Conservation (phyloP, 257 asterid genomes). For the Nicotiana sylvestris region DNA sequence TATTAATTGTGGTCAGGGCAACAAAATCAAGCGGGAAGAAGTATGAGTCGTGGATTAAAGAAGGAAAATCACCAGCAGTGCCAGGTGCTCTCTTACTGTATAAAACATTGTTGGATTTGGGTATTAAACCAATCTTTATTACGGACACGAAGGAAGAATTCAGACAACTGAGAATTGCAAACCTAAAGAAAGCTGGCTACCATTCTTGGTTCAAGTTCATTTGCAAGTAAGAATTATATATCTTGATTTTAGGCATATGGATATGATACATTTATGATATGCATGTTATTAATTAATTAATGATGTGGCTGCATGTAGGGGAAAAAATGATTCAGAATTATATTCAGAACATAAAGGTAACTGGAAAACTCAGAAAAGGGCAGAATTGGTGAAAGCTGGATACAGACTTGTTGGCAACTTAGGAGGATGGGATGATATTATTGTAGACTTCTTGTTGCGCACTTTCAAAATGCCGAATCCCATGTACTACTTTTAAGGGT, state of each 20-base stretch:
- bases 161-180: constrained; percentile 1
- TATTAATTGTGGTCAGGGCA: background rate
- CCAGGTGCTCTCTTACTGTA: background rate
- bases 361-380: background rate
- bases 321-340: background rate
- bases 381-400: background rate
- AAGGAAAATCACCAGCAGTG: constrained; percentile 7
- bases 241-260: too few relatives aligned
- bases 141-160: background rate
- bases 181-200: constrained; percentile 9
- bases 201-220: background rate
- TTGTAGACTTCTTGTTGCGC: background rate
- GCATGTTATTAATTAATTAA: background rate
- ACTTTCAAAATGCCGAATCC: constrained; percentile 12
- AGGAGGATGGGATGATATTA: constrained; percentile 6
- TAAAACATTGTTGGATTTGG: background rate
- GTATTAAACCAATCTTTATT: background rate
- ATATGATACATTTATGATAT: background rate
- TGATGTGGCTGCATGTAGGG: background rate
- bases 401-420: constrained; percentile 5
- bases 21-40: background rate
- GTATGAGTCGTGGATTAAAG: constrained; percentile 3
- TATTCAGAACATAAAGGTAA: background rate
- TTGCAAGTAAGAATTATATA: background rate
- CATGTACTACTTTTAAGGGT: background rate